Base-by-base conservation (phyloP, 2,329 filamentous ascomycete genomes). In the Thermomyces lanuginosus region DNA sequence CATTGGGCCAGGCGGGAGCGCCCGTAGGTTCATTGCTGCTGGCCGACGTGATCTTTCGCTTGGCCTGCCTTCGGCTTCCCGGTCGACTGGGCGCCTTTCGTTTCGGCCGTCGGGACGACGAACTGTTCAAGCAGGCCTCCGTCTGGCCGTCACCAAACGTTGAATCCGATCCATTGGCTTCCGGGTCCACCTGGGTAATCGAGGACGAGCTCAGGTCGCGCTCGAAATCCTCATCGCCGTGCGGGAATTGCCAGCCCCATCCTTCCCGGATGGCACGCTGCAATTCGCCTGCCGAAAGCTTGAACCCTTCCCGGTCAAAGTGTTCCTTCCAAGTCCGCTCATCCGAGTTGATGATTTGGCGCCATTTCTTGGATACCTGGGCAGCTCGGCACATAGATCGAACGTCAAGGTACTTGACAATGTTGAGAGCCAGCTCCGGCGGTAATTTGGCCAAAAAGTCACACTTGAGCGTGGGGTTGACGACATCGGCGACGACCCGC, bases 231-330 rank as follows among this genome's bases (percentile, higher is more conserved):
- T 79, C 69, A 3, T 64, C 53, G 0, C 77, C 78, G 29, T 72
- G 68, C 1, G 84, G 81, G 45, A 86, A 81, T 48, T 98, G 89
- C 83, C 89, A 98, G 8, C 84, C 89, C 89, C 89, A 98, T 8
- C 89, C 89, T 58, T 95, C 81, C 21, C 64, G 61, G 29, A 95
- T 83, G 16, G 89, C 84, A 40, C 76, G 75, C 37, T 81, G 73
- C 13, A 98, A 63, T 51, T 98, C 89, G 10, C 80, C 81, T 1
- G 74, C 63, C 0, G 82, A 75, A 2, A 98, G 60, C 15, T 60
- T 60, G 49, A 80, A 93, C 0, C 82, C 82, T 47, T 93, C 83
- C 1, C 63, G 64, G 35, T 92, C 83, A 21, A 98, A 74, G 1
- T 93, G 62, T 36, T 84, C 78, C 54, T 91, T 95, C 89, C 89